Base-by-base conservation (phyloP, 495 filamentous ascomycete species). In the Aspergillus sclerotioniger region DNA sequence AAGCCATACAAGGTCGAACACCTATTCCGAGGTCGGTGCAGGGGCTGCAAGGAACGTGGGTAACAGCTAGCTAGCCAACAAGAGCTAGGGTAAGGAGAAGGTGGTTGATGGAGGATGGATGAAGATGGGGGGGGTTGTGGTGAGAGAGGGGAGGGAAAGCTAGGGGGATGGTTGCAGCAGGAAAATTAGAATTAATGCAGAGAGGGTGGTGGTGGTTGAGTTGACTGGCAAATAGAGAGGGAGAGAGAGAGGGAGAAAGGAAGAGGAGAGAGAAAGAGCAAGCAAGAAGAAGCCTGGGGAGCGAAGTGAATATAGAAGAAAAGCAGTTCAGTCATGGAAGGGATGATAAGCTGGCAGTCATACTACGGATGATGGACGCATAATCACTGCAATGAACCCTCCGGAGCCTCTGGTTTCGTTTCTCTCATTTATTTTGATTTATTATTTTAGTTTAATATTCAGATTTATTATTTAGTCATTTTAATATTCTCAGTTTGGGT, bases 131-230 rank as follows among this genome's bases (percentile, higher is more conserved):
- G 7, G 35, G 6, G 44, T 8, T 31, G 48, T 9, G 32, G 12
- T 10, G n/a, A 45, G 21, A 32, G 37, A 43, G 37, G 35, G 15
- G 25, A 44, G 20, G 17, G 47, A 10, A 56, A 59, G 49, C 56
- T 51, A 35, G 37, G 35, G 29, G 44, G 20, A 76, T 51, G n/a
- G 77, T 81, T 41, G 13, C 48, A 13, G 20, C 52, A 35, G 8
- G 51, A 25, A 25, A 25, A 25, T 25, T 25, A 25, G 25, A 5
- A 25, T 25, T 25, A 25, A 25, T 25, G 25, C 25, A 2, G 25
- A 25, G 25, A 25, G 25, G 25, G 25, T 25, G 25, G 25, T 25
- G n/a, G n/a, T 25, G 25, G 25, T 25, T 25, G 25, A 25, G 25
- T 25, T 25, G 25, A 25, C 5, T 2, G 25, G 25, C 25, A 25